Evolutionary conservation across 148 eudicot species (phyloP), one percentile per base, ranked within the genome.

Genomic region (Chenopodium quinoa): DNA sequence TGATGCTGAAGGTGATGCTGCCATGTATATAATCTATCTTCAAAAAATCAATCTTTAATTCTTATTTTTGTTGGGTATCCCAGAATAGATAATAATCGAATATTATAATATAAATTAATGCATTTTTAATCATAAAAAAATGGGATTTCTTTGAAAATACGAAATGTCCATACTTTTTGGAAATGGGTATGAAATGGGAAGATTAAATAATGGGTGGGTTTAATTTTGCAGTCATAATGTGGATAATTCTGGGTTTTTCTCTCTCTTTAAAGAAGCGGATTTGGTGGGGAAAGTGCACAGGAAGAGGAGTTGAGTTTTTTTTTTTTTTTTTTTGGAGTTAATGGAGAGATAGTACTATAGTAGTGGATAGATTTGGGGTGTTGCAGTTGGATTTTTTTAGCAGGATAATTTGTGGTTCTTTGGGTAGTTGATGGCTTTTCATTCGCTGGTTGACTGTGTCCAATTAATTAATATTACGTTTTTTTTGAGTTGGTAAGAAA

Each of bases 1-100:
- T 40, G 44, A 40, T 40, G 44, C 44, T 6, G 44, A 40, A 40
- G 44, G 44, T 40, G 87, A 89, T 47, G 32, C 58, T 20, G 76
- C 76, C 76, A 73, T 73, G 8, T 22, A 23, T 48, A 2, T n/a
- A 11, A 27, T n/a, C 56, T 47, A 5, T 40, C 44, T 40, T 40
- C 44, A 40, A 40, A 40, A 40, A 40, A 0, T 5, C 7, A 40
- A 40, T 73, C 3, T 11, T 47, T 4, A 47, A 73, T 73, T 25
- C 46, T 16, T 32, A 34, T 70, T 17, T 16, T 32, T 69, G 34
- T 10, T 27, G 73, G 46, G 46, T 69, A 32, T 17, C 73, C 73
- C 9, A 66, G 23, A 66, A 70, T 17, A 34, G 73, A 70, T 66
- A 70, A 34, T 23, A 25, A 63, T 13, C 11, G 22, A 65, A 65